Conservation (phyloP, 2,329 filamentous ascomycete genomes). For the Sclerotinia borealis region DNA sequence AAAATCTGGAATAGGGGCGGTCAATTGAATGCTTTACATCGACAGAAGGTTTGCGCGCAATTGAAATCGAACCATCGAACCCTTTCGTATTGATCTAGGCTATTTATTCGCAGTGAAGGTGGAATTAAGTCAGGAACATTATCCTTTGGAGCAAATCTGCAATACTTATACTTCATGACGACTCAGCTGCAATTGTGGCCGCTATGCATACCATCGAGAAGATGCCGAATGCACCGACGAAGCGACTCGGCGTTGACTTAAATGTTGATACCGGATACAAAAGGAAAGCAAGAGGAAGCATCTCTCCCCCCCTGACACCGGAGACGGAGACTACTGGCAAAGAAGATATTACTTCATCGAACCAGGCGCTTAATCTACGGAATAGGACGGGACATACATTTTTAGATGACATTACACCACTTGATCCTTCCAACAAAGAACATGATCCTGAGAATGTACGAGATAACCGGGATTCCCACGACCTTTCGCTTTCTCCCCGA, state of each 20-base stretch:
- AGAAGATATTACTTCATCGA: conserved; percentile 24
- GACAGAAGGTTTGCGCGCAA: background rate
- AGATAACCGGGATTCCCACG: conserved; percentile 47
- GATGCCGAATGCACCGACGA: conserved; percentile 20
- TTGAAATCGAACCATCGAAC: background rate
- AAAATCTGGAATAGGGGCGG: background rate
- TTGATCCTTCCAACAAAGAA: conserved; percentile 26
- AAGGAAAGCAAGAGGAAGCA: conserved; percentile 21
- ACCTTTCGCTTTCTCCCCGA: conserved; percentile 71
- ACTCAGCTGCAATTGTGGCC: conserved; percentile 13
- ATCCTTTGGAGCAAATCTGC: background rate
- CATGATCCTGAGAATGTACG: conserved; percentile 20
- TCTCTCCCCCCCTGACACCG: conserved; percentile 28
- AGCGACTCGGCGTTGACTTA: conserved; percentile 27
- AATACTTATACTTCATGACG: conserved; percentile 17
- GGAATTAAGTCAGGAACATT: background rate
- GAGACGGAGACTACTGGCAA: conserved; percentile 20
- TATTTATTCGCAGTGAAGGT: background rate
- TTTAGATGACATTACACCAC: conserved; percentile 33
- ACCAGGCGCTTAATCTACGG: conserved; percentile 26
- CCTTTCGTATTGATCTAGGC: background rate
- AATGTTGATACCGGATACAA: conserved; percentile 30
- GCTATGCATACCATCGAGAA: conserved; percentile 29
- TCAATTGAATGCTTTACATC: background rate
- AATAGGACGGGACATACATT: conserved; percentile 29